Percentiles rank a stretch among this genome's conserved stretches.
Conservation (phyloP, 495 filamentous ascomycete genomes). For the Neurospora africana region DNA sequence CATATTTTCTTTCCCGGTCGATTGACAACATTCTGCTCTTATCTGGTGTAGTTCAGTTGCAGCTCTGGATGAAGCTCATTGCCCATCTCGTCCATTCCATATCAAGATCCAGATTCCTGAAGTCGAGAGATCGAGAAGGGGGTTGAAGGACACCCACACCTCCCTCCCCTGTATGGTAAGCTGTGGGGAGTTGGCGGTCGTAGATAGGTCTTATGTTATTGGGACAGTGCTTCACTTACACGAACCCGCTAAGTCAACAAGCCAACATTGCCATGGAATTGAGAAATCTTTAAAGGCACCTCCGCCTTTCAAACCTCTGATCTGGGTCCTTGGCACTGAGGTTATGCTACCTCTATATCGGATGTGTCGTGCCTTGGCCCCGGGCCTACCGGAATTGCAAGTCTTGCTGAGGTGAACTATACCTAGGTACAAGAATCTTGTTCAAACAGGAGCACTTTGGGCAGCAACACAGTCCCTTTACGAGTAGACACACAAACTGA, state of each 20-base stretch:
- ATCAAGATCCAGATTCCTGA: not conserved
- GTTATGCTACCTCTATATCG: too few relatives aligned
- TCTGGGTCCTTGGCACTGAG: not conserved
- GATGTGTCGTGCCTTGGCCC: not conserved
- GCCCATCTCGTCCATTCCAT: not conserved
- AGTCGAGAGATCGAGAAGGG: not conserved
- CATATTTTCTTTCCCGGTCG: conserved; percentile 3
- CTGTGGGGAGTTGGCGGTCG: not conserved
- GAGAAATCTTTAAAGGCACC: not conserved
- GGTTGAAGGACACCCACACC: not conserved
- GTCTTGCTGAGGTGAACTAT: too few relatives aligned
- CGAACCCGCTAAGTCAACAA: not conserved
- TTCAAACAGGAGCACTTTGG: not conserved
- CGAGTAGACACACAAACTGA: not conserved
- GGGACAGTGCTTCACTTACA: not conserved
- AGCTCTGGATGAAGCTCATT: not conserved
- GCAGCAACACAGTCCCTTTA: not conserved
- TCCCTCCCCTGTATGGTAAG: not conserved
- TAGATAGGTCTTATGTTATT: not conserved
- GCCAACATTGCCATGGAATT: not conserved
- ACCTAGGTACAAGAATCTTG: too few relatives aligned
- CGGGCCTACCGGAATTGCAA: too few relatives aligned
- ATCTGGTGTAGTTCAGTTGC: not conserved
- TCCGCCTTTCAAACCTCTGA: not conserved
- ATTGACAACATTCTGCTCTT: conserved; percentile 11